phyloP scores from a whole-genome alignment of 768 basidiomycete species.

The Xerocomus brunneocitrinus region DNA sequence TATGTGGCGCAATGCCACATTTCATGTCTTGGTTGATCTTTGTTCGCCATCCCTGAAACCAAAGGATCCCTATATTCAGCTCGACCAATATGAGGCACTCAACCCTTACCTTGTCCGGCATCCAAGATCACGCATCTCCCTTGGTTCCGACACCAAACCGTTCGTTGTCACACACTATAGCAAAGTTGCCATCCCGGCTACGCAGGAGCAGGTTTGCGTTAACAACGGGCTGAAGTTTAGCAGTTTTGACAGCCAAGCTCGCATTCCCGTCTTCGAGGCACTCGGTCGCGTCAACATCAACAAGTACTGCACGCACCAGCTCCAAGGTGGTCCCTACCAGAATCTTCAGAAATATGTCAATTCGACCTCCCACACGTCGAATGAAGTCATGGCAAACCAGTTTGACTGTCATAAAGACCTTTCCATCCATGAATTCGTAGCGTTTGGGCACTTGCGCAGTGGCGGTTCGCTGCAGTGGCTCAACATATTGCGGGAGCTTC shows the following conservation, averaged over 20 bases:
- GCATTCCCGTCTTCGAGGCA: constrained; percentile 10
- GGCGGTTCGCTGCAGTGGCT: constrained; percentile 46
- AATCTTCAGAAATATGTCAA: constrained; percentile 35
- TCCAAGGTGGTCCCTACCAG: constrained; percentile 32
- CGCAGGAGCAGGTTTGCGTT: constrained; percentile 15
- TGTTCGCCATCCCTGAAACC: constrained; percentile 13
- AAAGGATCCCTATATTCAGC: background rate
- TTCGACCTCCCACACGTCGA: constrained; percentile 36
- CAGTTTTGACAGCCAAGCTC: constrained; percentile 22
- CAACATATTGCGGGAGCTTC: constrained; percentile 43
- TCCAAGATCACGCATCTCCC: constrained; percentile 25
- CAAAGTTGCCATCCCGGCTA: constrained; percentile 14
- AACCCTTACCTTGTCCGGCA: background rate
- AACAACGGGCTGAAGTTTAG: constrained; percentile 29
- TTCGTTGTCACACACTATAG: constrained; percentile 33
- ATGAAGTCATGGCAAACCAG: constrained; percentile 41
- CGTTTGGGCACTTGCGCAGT: constrained; percentile 43
- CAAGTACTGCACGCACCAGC: constrained; percentile 26
- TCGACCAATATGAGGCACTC: constrained; percentile 1
- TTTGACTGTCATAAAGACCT: constrained; percentile 36
- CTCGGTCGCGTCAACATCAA: constrained; percentile 14
- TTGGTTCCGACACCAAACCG: constrained; percentile 36
- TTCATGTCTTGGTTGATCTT: constrained; percentile 33
- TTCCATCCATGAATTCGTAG: constrained; percentile 40
- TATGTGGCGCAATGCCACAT: constrained; percentile 31